These are phyloP conservation scores for Ascochyta pisi DNA, from an alignment of 2,329 filamentous ascomycete genomes.

Conservation along the genomic window DNA sequence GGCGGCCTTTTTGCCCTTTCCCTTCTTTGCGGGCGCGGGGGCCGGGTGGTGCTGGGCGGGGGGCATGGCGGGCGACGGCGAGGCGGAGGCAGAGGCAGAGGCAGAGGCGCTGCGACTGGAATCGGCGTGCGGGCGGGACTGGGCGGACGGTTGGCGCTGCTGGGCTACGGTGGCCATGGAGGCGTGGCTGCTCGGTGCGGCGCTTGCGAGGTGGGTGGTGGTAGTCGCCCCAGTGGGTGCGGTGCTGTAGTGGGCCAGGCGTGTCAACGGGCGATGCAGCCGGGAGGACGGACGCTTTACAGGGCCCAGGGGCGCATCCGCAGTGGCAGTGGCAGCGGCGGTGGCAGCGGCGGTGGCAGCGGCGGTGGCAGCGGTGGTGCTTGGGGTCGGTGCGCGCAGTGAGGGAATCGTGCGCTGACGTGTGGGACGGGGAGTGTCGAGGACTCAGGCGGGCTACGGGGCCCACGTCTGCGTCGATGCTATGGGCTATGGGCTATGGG, in stretches of 20 bases:
- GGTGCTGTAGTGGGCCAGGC: conserved; percentile 8
- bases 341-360: too few species aligned
- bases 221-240: conserved; percentile 25
- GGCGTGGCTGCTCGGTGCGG: conserved; percentile 25
- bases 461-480: background rate
- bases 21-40: conserved; percentile 71
- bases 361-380: too few species aligned
- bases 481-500: background rate
- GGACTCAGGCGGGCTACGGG: background rate
- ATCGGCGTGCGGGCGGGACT: conserved; percentile 48
- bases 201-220: conserved; percentile 18
- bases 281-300: conserved; percentile 1
- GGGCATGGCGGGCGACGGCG: conserved; percentile 54
- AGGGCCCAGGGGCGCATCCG: conserved; percentile 27
- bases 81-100: conserved; percentile 46
- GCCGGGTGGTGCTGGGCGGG: conserved; percentile 57
- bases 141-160: conserved; percentile 42
- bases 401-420: conserved; percentile 29
- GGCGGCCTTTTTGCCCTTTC: conserved; percentile 81
- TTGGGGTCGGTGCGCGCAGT: conserved; percentile 25
- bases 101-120: conserved; percentile 49
- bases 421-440: conserved; percentile 28
- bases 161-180: conserved; percentile 49
- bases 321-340: too few species aligned
- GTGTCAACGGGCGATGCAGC: too few species aligned